Evolutionary conservation across 148 eudicot species (phyloP).

Genomic region (Cornus florida): DNA sequence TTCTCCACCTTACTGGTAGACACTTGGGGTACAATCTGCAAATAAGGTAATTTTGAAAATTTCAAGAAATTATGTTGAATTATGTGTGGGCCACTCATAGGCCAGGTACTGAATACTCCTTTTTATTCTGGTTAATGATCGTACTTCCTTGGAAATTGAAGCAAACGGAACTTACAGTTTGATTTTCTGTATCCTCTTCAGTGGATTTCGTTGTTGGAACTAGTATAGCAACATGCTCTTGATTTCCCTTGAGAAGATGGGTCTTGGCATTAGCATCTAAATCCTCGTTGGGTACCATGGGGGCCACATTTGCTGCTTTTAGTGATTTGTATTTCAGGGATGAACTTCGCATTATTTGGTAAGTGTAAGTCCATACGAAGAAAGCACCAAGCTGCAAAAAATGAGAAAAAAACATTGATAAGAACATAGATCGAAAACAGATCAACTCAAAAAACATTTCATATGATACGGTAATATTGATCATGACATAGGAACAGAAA

Average conservation of each 20-base stretch:
- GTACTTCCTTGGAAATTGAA: not conserved
- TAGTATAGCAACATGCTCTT: slow-evolving; percentile 23
- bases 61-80: not conserved
- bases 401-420: not conserved
- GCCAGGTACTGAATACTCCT: not conserved
- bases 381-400: slow-evolving; percentile 70
- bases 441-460: not conserved
- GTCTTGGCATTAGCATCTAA: slow-evolving; percentile 49
- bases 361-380: slow-evolving; percentile 82
- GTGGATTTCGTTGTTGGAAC: slow-evolving; percentile 1
- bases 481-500: no score
- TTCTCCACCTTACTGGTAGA: slow-evolving; percentile 9
- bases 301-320: slow-evolving; percentile 27
- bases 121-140: not conserved
- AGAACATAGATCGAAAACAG: no score
- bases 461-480: not conserved
- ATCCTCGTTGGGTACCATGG: slow-evolving; percentile 57
- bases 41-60: not conserved
- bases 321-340: slow-evolving; percentile 37
- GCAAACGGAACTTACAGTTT: slow-evolving; percentile 8
- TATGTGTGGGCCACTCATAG: no score
- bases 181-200: slow-evolving; percentile 17
- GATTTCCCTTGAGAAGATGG: slow-evolving; percentile 46
- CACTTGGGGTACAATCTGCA: slow-evolving; percentile 19
- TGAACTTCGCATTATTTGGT: slow-evolving; percentile 61